A percentile compares a stretch with the other conserved stretches of the same genome.
These are phyloP conservation scores for Adiantum capillusveneris DNA, from an alignment of 75 land plant species.

Conservation along the genomic window DNA sequence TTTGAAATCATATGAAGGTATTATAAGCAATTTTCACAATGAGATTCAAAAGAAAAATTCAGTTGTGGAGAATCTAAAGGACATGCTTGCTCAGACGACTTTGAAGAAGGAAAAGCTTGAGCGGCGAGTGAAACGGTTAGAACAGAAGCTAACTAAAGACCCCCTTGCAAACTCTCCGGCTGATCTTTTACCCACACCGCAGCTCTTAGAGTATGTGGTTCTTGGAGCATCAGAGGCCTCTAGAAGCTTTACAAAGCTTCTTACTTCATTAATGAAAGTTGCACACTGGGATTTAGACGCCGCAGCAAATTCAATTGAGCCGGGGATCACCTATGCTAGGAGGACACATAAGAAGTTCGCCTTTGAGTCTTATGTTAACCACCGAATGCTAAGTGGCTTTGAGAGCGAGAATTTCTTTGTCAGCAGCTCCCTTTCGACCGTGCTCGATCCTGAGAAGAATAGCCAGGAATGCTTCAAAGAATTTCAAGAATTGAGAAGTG, in stretches of 20 bases:
- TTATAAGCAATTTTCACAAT: constrained; percentile 68
- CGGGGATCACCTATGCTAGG: constrained; percentile 48
- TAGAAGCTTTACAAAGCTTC: constrained; percentile 69
- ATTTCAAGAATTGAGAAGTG: constrained; percentile 49
- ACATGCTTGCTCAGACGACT: constrained; percentile 39
- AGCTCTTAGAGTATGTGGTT: constrained; percentile 39
- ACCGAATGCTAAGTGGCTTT: constrained; percentile 71
- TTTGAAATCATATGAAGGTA: constrained; percentile 61
- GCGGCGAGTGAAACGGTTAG: constrained; percentile 21
- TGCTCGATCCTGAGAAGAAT: constrained; percentile 1
- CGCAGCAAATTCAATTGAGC: constrained; percentile 64
- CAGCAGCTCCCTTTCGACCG: constrained; percentile 14
- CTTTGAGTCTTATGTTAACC: constrained; percentile 80
- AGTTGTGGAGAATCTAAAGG: constrained; percentile 52
- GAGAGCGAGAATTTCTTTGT: constrained; percentile 57
- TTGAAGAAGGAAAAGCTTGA: constrained; percentile 50
- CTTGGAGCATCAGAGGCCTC: constrained; percentile 51
- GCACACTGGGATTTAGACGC: constrained; percentile 90
- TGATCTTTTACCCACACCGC: constrained; percentile 27
- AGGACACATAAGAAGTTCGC: constrained; percentile 79
- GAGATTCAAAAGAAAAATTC: constrained; percentile 56
- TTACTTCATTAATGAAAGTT: constrained; percentile 74
- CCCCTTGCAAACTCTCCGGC: background rate
- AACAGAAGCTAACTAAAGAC: background rate
- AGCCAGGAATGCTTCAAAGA: constrained; percentile 61